Conservation (phyloP, 2,329 filamentous ascomycete species). For the Hypoxylon sp. region DNA sequence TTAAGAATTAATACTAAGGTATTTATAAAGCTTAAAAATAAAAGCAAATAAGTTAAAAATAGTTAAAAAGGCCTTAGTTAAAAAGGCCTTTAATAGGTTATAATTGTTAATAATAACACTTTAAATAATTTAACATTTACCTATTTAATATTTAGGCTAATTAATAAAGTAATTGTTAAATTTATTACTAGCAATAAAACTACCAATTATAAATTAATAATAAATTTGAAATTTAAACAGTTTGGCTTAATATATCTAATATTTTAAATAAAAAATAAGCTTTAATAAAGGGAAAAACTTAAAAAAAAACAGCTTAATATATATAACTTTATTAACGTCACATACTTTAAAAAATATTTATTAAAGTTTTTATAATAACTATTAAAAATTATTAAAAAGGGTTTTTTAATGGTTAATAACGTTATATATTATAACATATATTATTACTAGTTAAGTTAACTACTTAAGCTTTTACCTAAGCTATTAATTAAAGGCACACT, state of each 20-base stretch:
- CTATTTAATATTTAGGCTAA: too few species aligned
- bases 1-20: background rate
- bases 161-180: background rate
- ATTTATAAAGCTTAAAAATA: background rate
- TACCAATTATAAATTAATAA: too few species aligned
- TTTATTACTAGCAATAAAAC: background rate
- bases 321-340: slow-evolving; percentile 3
- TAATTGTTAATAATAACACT: too few species aligned
- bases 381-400: background rate
- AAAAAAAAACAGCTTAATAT: background rate
- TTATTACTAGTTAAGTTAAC: background rate
- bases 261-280: background rate
- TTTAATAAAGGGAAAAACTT: background rate
- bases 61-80: too few species aligned
- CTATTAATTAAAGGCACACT: too few species aligned
- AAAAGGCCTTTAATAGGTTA: too few species aligned
- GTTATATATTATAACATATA: background rate
- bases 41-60: background rate
- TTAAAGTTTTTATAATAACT: slow-evolving; percentile 1
- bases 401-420: too few species aligned
- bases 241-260: too few species aligned
- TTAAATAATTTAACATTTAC: too few species aligned
- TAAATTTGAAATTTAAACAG: background rate
- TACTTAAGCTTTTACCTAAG: too few species aligned
- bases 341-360: slow-evolving; percentile 1